These are phyloP conservation scores for Stentor roeselii DNA, from an alignment of 73 alveolate genomes.

Conservation along the genomic window DNA sequence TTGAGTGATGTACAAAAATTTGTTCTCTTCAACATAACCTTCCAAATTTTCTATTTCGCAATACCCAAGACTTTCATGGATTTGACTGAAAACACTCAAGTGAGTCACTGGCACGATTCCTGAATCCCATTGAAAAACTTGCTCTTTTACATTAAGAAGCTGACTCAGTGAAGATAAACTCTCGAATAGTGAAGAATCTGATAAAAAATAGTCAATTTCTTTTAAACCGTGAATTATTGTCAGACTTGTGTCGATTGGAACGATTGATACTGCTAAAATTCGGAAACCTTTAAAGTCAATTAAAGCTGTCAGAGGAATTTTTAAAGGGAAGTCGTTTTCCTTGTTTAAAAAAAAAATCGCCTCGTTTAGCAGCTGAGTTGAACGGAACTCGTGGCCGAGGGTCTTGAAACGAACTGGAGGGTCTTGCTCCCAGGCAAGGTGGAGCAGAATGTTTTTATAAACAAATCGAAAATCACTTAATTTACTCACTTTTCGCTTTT, in stretches of 20 bases:
- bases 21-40: not conserved
- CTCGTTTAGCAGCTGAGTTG: conserved; percentile 58
- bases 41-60: conserved; percentile 36
- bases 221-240: conserved; percentile 30
- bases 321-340: conserved; percentile 20
- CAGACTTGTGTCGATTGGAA: conserved; percentile 40
- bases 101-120: conserved; percentile 45
- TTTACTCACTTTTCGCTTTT: not conserved
- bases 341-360: conserved; percentile 52
- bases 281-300: conserved; percentile 59
- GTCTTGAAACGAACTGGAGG: conserved; percentile 34
- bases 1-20: conserved; percentile 36
- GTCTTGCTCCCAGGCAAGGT: not conserved
- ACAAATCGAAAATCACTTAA: not conserved
- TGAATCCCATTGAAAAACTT: conserved; percentile 30
- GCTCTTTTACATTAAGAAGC: conserved; percentile 45
- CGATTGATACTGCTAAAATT: conserved; percentile 37
- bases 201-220: conserved; percentile 30
- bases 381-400: conserved; percentile 52
- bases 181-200: conserved; percentile 31
- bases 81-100: conserved; percentile 36
- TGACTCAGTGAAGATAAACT: conserved; percentile 42
- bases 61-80: conserved; percentile 36
- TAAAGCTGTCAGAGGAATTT: conserved; percentile 43
- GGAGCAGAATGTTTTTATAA: not conserved